These are phyloP conservation scores for Phaseolus lunatus DNA, from an alignment of 306 rosid genomes.

Conservation along the genomic window DNA sequence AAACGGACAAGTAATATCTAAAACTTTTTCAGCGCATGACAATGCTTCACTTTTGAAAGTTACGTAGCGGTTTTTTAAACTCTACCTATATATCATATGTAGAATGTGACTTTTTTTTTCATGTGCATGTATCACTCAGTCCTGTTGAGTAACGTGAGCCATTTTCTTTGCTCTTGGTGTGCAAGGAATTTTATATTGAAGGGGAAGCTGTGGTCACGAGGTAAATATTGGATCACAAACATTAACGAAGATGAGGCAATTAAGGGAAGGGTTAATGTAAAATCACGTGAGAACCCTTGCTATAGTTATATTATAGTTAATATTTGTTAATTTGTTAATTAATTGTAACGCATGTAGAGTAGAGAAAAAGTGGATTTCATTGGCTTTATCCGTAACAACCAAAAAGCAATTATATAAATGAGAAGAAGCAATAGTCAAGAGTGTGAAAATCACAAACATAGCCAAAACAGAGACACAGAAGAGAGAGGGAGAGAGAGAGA, in stretches of 20 bases:
- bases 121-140: neutral
- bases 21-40: too few relatives aligned
- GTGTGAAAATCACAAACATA: neutral
- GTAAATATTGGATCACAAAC: slow-evolving; percentile 10
- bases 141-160: slow-evolving; percentile 27
- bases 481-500: slow-evolving; percentile 26
- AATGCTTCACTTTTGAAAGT: neutral
- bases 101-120: neutral
- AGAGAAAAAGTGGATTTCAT: slow-evolving; percentile 28
- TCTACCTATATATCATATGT: neutral
- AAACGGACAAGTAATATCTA: too few relatives aligned
- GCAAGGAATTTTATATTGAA: neutral
- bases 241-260: neutral
- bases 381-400: slow-evolving; percentile 42
- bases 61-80: neutral
- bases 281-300: slow-evolving; percentile 31
- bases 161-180: too few relatives aligned
- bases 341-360: slow-evolving; percentile 23
- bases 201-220: slow-evolving; percentile 6
- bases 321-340: neutral
- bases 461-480: neutral
- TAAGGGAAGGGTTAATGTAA: slow-evolving; percentile 25
- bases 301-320: neutral
- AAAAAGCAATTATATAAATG: slow-evolving; percentile 28
- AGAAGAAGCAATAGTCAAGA: neutral